A percentile compares a stretch with the other conserved stretches of the same genome.
phyloP scores from a whole-genome alignment of 495 filamentous ascomycete species.

The Penicillium alfredii region DNA sequence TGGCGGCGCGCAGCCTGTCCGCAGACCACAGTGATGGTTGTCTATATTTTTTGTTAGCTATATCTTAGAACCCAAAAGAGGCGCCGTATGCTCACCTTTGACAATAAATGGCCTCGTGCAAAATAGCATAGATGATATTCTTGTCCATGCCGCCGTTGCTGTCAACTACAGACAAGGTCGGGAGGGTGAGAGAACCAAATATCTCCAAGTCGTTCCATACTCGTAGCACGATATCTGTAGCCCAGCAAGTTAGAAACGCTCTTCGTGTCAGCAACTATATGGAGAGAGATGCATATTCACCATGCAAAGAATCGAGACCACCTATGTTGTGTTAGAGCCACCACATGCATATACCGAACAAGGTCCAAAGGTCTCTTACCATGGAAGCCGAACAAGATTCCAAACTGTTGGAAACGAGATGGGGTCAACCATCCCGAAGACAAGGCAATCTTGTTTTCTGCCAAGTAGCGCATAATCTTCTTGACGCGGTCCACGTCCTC shows the following conservation, averaged over 20 bases:
- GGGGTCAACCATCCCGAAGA: conserved; percentile 64
- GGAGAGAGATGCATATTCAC: conserved; percentile 22
- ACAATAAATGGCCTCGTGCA: conserved; percentile 85
- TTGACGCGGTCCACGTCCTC: conserved; percentile 72
- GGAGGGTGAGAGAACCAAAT: conserved; percentile 66
- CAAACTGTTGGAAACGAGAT: conserved; percentile 65
- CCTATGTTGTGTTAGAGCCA: conserved; percentile 32
- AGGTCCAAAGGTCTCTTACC: conserved; percentile 37
- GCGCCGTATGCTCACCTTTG: conserved; percentile 36
- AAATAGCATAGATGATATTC: conserved; percentile 72
- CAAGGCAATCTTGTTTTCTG: conserved; percentile 49
- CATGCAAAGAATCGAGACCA: conserved; percentile 62
- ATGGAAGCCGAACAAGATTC: conserved; percentile 69
- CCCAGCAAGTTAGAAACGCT: conserved; percentile 1
- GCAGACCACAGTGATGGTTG: conserved; percentile 60
- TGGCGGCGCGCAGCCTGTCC: conserved; percentile 40
- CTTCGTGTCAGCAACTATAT: background rate
- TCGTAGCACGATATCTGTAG: conserved; percentile 58
- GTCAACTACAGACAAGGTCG: conserved; percentile 63
- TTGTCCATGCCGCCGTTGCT: conserved; percentile 60
- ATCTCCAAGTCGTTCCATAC: conserved; percentile 62
- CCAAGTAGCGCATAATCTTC: conserved; percentile 56
- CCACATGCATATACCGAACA: background rate
- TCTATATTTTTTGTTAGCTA: conserved; percentile 25
- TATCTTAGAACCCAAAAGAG: background rate